Conservation (phyloP, 2,329 filamentous ascomycete species). For the Cadophora sp. region DNA sequence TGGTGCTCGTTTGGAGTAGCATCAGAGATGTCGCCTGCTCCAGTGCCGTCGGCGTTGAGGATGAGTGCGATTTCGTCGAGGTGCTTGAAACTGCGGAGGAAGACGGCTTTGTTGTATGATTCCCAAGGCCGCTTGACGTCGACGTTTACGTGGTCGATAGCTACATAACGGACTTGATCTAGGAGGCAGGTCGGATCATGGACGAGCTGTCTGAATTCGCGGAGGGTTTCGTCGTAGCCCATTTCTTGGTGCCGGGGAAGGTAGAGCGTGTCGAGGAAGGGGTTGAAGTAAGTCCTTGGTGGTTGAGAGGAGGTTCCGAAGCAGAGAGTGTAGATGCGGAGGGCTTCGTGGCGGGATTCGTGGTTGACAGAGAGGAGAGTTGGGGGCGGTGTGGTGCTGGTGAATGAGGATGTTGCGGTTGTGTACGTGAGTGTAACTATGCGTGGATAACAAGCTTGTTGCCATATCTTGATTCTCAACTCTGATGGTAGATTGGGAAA, state of each 20-base stretch:
- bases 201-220: constrained; percentile 50
- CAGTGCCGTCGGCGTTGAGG: constrained; percentile 17
- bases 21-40: neutral
- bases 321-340: constrained; percentile 47
- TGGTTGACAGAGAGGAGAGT: constrained; percentile 50
- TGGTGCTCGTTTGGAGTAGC: neutral
- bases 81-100: constrained; percentile 51
- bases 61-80: constrained; percentile 40
- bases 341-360: constrained; percentile 52
- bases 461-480: constrained; percentile 41
- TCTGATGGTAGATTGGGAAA: constrained; percentile 41
- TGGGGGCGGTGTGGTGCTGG: constrained; percentile 48
- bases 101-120: constrained; percentile 56
- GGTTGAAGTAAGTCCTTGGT: constrained; percentile 40
- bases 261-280: constrained; percentile 41
- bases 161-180: constrained; percentile 48
- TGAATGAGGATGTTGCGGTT: constrained; percentile 46
- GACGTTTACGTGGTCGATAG: constrained; percentile 54
- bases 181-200: constrained; percentile 39
- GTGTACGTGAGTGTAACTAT: constrained; percentile 46
- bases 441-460: constrained; percentile 36
- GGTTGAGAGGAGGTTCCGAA: constrained; percentile 45
- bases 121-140: constrained; percentile 56
- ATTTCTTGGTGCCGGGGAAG: constrained; percentile 45
- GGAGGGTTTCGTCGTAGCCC: constrained; percentile 45